Percentiles rank a stretch among this genome's conserved stretches.
Conservation (phyloP, 75 land plant species). For the Adiantum capillusveneris region DNA sequence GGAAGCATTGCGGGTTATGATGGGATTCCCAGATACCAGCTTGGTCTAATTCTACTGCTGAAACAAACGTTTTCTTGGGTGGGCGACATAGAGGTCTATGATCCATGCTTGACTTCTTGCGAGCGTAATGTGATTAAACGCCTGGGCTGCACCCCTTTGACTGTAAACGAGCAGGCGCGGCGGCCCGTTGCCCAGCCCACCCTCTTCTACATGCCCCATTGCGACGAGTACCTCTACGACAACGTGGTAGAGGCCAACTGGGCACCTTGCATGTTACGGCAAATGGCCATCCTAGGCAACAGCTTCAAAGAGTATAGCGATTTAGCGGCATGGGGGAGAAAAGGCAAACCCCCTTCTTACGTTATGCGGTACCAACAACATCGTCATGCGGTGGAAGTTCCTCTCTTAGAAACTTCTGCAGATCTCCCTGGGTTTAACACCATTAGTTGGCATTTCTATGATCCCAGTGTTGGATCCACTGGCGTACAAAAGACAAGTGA, state of each 20-base stretch:
- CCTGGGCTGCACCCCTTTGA: slow-evolving; percentile 46
- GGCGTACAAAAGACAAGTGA: too few relatives aligned
- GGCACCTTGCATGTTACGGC: slow-evolving; percentile 32
- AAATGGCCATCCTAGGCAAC: slow-evolving; percentile 62
- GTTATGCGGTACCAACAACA: slow-evolving; percentile 31
- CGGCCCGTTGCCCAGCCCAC: slow-evolving; percentile 43
- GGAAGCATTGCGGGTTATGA: slow-evolving; percentile 71
- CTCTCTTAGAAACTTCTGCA: slow-evolving; percentile 31
- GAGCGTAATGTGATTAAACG: slow-evolving; percentile 38
- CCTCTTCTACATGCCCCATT: slow-evolving; percentile 92
- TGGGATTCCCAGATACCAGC: slow-evolving; percentile 56
- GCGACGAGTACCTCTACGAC: slow-evolving; percentile 63
- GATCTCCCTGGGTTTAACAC: slow-evolving; percentile 53
- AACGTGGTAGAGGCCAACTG: slow-evolving; percentile 64
- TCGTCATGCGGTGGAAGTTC: slow-evolving; percentile 32
- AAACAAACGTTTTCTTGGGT: slow-evolving; percentile 33
- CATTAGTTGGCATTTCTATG: slow-evolving; percentile 86
- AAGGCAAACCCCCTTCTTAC: slow-evolving; percentile 9
- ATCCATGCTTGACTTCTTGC: slow-evolving; percentile 66
- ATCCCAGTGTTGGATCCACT: too few relatives aligned
- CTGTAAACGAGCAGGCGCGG: slow-evolving; percentile 52
- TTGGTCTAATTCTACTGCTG: slow-evolving; percentile 61
- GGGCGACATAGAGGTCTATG: slow-evolving; percentile 62
- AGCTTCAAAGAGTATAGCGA: slow-evolving; percentile 55
- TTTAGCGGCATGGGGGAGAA: slow-evolving; percentile 11